Base-by-base conservation (phyloP, 1,284 basidiomycete genomes). In the Pseudomicrostroma phylloplanum region DNA sequence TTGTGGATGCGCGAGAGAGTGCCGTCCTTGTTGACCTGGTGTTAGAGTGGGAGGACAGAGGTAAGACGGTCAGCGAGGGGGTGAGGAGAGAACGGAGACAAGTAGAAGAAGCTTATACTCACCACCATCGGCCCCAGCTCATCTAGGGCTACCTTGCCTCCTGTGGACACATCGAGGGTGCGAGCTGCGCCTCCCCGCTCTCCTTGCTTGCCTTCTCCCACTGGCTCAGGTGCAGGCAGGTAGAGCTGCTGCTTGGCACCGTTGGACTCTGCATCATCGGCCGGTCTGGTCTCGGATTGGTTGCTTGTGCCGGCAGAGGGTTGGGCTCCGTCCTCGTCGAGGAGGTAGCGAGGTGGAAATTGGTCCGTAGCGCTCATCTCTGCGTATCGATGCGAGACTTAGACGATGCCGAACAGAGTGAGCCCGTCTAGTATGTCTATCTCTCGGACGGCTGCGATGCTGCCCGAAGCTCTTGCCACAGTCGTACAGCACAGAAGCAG, bases 1-100 rank as follows among this genome's bases (percentile, higher is more conserved):
- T 73, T 73, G 25, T 68, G 62, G 48, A 74, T 73, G 15, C 72
- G 62, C 15, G 72, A 74, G 58, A 74, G 67, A 40, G 72, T 74
- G 53, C 72, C 72, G 59, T 74, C 67, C 42, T 64, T 65, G 55
- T 72, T 73, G 62, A 74, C 61, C 56, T 62, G 46, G 9, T 19
- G 2, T 12, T 49, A 30, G 19, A 1, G 12, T 19, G 6, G 42
- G 41, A 3, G 30, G 46, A 40, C 15, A 40, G 19, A 54, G 43
- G 30, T 2, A 19, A 21, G 9, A 9, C 23, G 15, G 58, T 21
- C 17, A 42, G 49, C 15, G 40, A 15, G 12, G 43, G 40, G 12
- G 56, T 2, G 19, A 57, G 15, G 19, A 8, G 25, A 11, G 15
- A 55, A 12, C 48, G 2, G 11, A 23, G 15, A 19, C 4, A 41